Evolutionary conservation across 148 eudicot genomes (phyloP).

Genomic region (Chenopodium quinoa): DNA sequence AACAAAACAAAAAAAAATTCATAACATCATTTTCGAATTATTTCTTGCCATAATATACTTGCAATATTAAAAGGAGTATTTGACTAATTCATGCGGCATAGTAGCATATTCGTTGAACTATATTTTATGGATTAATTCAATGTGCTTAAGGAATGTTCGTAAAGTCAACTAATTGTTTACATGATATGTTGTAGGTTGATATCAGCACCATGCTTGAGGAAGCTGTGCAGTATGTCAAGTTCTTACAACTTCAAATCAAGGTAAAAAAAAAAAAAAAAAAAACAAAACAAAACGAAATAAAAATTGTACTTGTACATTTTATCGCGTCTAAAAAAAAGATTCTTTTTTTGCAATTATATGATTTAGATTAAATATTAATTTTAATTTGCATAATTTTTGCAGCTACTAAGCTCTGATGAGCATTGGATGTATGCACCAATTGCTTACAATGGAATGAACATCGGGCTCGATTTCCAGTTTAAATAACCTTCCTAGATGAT

Average conservation of each 20-base stretch:
- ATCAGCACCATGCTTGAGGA: conserved; percentile 85
- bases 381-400: conserved; percentile 10
- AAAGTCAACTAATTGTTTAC: conserved; percentile 15
- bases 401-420: conserved; percentile 55
- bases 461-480: conserved; percentile 41
- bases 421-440: conserved; percentile 60
- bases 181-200: conserved; percentile 44
- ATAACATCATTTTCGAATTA: no score
- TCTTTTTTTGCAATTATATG: no score
- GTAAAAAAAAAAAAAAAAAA: conserved; percentile 19
- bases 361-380: no score
- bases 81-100: neutral
- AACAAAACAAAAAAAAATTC: no score
- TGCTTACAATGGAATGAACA: conserved; percentile 56
- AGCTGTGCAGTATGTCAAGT: conserved; percentile 76
- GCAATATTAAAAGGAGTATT: neutral
- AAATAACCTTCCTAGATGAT: conserved; percentile 26
- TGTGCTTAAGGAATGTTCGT: neutral
- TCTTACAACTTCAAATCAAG: conserved; percentile 75
- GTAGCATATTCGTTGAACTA: neutral
- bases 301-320: no score
- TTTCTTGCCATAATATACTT: no score
- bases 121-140: neutral
- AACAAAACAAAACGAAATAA: no score
- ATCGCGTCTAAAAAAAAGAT: neutral